A percentile compares a stretch with the other conserved stretches of the same genome.
Conservation (phyloP, 768 basidiomycete species). For the Strobilomyces confusus region DNA sequence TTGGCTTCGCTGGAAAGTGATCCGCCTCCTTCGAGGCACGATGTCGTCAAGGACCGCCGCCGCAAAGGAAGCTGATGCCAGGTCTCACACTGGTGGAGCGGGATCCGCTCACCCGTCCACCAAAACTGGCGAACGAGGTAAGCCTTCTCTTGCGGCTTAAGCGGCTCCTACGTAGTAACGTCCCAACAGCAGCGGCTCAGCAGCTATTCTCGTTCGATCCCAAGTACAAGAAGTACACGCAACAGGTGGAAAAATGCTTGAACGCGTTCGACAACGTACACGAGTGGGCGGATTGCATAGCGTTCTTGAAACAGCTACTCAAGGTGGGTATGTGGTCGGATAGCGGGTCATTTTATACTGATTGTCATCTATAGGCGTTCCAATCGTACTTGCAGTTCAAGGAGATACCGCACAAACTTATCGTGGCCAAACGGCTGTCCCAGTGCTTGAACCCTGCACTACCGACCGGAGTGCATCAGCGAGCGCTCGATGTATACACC, state of each 20-base stretch:
- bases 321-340: constrained; percentile 51
- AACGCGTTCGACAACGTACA: constrained; percentile 93
- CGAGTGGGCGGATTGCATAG: constrained; percentile 99
- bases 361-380: constrained; percentile 59
- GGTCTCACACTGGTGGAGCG: constrained; percentile 6
- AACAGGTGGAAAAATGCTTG: constrained; percentile 89
- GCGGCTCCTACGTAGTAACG: not conserved
- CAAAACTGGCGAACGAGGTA: constrained; percentile 31
- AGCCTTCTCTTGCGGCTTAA: constrained; percentile 9
- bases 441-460: constrained; percentile 98
- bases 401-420: constrained; percentile 91
- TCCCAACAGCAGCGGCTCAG: constrained; percentile 42
- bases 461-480: constrained; percentile 94
- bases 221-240: constrained; percentile 90
- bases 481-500: constrained; percentile 91
- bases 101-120: constrained; percentile 12
- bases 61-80: constrained; percentile 19
- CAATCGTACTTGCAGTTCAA: constrained; percentile 93
- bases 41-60: constrained; percentile 19
- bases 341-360: not conserved
- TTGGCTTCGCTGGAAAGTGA: constrained; percentile 7
- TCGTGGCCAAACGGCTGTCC: constrained; percentile 90
- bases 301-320: constrained; percentile 89
- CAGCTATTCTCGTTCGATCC: constrained; percentile 73
- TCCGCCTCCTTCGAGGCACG: constrained; percentile 14